Evolutionary conservation across 331 rosid species (phyloP).

Genomic region (Cucumis variabilis): DNA sequence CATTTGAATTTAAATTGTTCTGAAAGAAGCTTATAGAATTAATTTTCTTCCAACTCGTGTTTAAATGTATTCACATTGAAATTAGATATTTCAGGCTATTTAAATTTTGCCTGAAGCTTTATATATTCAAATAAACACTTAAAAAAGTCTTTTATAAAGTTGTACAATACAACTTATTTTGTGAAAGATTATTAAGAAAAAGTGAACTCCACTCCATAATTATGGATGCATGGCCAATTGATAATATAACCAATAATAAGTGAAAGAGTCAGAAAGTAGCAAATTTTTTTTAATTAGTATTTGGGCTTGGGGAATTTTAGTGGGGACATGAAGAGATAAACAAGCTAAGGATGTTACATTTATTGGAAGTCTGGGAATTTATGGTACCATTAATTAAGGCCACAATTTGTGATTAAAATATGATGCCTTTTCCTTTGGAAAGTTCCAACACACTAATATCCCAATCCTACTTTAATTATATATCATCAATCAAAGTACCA

Average conservation of each 20-base stretch:
- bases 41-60: background rate
- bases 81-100: too few relatives aligned
- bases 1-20: too few relatives aligned
- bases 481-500: background rate
- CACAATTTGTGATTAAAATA: conserved; percentile 2
- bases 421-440: background rate
- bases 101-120: background rate
- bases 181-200: background rate
- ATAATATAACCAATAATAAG: background rate
- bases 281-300: background rate
- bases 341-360: background rate
- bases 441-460: conserved; percentile 5
- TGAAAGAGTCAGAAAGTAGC: background rate
- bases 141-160: too few relatives aligned
- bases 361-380: background rate
- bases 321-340: background rate
- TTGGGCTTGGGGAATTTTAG: background rate
- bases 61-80: too few relatives aligned
- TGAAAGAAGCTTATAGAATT: too few relatives aligned
- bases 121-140: background rate
- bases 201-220: background rate
- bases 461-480: background rate
- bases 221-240: background rate
- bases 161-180: background rate
- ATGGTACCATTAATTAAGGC: background rate